Base-by-base conservation (phyloP, 768 basidiomycete genomes). In the Pleurotus giganteus region DNA sequence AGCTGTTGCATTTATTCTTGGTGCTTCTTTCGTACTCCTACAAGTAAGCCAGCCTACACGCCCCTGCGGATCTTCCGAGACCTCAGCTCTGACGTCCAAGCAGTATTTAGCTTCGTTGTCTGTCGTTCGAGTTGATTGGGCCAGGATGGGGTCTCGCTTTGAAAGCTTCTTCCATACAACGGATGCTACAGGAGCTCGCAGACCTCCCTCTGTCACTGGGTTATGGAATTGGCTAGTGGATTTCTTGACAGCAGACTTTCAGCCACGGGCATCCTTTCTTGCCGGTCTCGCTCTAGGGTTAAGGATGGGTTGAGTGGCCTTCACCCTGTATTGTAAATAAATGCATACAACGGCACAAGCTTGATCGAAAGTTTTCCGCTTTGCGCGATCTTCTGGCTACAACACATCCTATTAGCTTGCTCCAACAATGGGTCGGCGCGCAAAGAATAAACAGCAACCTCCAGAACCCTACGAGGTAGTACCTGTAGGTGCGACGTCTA, bases 231-330 rank as follows among this genome's bases (percentile, higher is more conserved):
- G 85, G 80, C 60, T 86, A 21, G 68, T 89, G 21, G 75, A 91
- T 69, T 97, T 98, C 73, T 71, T 98, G 68, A 91, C 89, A 0
- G 90, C 94, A 5, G 92, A 97, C 66, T 95, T 98, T 70, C 95
- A 94, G 64, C 89, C 87, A 41, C 74, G 94, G 58, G 94, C 94
- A 1, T 86, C 89, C 12, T 97, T 97, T 71, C 62, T 94, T 29
- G 92, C 85, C 3, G 95, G 95, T 7, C 77, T 97, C 55, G 79
- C 75, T 1, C 73, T 98, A 26, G 95, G 95, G 8, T 61, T 98
- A 46, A 78, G 94, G 47, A 68, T 97, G 17, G 94, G 94, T 51
- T 96, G 69, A 75, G 19, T 23, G 49, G 29, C 11, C 34, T 19
- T 51, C n/a, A 24, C 19, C 49, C 37, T 43, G 13, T 36, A 47